These are phyloP conservation scores for Suhomyces prunicola DNA, from an alignment of 805 yeast genomes.

Conservation along the genomic window DNA sequence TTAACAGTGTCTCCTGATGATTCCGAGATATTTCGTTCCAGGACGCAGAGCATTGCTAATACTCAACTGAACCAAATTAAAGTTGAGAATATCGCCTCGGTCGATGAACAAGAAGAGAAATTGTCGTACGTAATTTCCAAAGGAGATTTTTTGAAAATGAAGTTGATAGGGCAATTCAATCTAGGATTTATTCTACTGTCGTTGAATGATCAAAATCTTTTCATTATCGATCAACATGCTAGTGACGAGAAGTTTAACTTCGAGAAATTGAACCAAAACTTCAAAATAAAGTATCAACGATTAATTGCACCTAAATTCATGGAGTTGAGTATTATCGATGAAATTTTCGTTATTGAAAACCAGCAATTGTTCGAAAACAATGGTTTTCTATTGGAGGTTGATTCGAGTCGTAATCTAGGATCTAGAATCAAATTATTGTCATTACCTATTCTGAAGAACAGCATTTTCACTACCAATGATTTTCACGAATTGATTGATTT, in stretches of 20 bases:
- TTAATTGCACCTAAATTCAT: constrained; percentile 59
- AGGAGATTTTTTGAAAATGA: constrained; percentile 70
- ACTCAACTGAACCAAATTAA: constrained; percentile 2
- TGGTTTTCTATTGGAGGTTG: constrained; percentile 62
- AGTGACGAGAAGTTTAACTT: constrained; percentile 94
- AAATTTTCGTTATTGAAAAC: constrained; percentile 64
- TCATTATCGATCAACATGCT: constrained; percentile 96
- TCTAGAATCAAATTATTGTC: constrained; percentile 52
- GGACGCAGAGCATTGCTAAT: neutral
- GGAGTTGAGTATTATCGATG: constrained; percentile 76
- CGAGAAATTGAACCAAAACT: constrained; percentile 60
- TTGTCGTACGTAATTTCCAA: constrained; percentile 64
- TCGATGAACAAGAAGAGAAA: constrained; percentile 52
- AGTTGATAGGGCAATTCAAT: constrained; percentile 88
- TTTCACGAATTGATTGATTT: constrained; percentile 74
- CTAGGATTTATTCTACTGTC: constrained; percentile 87
- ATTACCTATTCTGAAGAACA: constrained; percentile 70
- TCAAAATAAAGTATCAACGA: constrained; percentile 58
- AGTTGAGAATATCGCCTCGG: constrained; percentile 44
- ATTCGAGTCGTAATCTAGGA: constrained; percentile 56
- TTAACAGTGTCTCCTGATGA: neutral
- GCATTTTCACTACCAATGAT: constrained; percentile 64
- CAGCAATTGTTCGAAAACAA: constrained; percentile 57
- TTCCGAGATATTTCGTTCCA: neutral
- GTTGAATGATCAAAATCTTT: constrained; percentile 54